Base-by-base conservation (phyloP, 805 yeast species). In the Ogataea pini region DNA sequence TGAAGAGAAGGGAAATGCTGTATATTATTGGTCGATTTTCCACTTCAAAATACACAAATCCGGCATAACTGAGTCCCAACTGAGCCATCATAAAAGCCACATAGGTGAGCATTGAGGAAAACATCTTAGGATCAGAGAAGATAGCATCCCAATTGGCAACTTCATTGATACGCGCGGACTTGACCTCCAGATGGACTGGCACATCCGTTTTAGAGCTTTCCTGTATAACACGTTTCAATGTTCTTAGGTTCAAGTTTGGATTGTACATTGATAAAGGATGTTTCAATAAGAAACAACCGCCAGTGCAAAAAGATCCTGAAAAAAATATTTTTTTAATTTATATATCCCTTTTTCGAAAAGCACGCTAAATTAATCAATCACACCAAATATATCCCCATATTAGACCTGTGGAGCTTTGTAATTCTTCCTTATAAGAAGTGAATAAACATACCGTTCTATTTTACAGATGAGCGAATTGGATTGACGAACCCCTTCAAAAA, bases 401-500 rank as follows among this genome's bases (percentile, higher is more conserved):
- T n/a, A 36, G 10, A 39, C 42, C 25, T 17, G 28, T 14, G 42
- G 42, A 39, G 42, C 33, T 32, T 39, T n/a, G 33, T 9, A 39
- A 10, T 27, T 27, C 10, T 39, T 44, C n/a, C 40, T 36, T 16
- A 42, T 28, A 27, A 52, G 28, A 19, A 33, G 22, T 1, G 31
- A 4, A 27, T 62, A 65, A 28, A 64, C 45, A 29, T 46, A 52
- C 44, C 89, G 68, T 59, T 85, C 91, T 10, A 79, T 43, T 10
- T 69, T 68, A 24, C 85, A 82, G 36, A 83, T 74, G 12, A 74
- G 37, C 47, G 78, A 75, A 20, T 73, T 65, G 1, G 86, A 77
- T 37, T 71, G 65, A 47, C 70, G 71, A 4, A 90, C 96, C 3
- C 98, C 98, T 19, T 82, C 82, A 44, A 77, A 72, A 1, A 94